Base-by-base conservation (phyloP, 148 eudicot species). In the Pharnaceum exiguum region DNA sequence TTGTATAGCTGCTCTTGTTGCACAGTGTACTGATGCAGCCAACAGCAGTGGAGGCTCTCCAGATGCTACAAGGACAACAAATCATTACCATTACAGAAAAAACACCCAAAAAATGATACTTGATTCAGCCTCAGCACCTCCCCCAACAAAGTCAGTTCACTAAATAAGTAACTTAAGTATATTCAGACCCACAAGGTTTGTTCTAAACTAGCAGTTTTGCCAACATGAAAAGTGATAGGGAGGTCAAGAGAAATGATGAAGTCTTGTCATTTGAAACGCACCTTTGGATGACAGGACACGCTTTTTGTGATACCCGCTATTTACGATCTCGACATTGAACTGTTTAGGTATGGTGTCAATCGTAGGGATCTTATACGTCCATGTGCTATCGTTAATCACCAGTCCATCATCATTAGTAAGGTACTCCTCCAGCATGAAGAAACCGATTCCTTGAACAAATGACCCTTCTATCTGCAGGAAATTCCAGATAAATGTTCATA, bases 391-490 rank as follows among this genome's bases (percentile, higher is more conserved):
- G 17, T 74, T 46, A 60, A 63, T 24, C 45, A 81, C 81, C 68
- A 87, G 51, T 59, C 97, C 97, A 50, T 90, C 89, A 16, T 82
- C 57, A 72, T 87, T 67, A 5, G 75, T 31, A 0, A 65, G 67
- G 62, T 85, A 84, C 52, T 90, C 97, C 77, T 87, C 97, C 5
- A 67, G 73, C 89, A 90, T 80, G 72, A 87, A 90, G 64, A 90
- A 90, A n/a, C 97, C 97, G 19, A 90, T 47, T 50, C 97, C 97
- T 78, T 87, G 97, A 17, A 87, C 87, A 73, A 84, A 90, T 35
- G 97, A 83, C 29, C 97, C 97, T 73, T 90, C 97, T 9, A 90
- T 79, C 95, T 90, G 84, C 29, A 62, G 31, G 5, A 57, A 67
- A 55, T 48, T 31, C 4, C 46, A n/a, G n/a, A 9, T 18, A 38